Evolutionary conservation across 1,284 basidiomycete species (phyloP).

Genomic region (Singerocomus inundabilis): DNA sequence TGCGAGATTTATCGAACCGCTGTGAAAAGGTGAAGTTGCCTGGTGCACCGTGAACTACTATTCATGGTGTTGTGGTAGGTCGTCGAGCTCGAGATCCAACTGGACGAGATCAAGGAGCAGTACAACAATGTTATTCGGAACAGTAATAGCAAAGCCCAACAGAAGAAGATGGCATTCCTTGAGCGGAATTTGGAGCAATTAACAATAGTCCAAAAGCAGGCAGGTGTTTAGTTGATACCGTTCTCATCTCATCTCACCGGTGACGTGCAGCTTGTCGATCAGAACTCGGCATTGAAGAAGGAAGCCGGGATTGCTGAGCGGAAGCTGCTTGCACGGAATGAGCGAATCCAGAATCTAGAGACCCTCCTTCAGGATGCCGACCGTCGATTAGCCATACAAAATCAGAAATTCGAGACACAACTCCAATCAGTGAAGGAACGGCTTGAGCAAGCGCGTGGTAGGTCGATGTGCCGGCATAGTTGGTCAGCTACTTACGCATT

Average conservation of each 20-base stretch:
- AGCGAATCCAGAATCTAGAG: conserved; percentile 96
- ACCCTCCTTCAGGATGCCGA: conserved; percentile 91
- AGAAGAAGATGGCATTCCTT: conserved; percentile 99
- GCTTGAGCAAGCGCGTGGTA: conserved; percentile 89
- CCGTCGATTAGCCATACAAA: conserved; percentile 85
- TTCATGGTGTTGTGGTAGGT: conserved; percentile 55
- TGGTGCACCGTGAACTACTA: conserved; percentile 2
- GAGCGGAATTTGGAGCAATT: conserved; percentile 97
- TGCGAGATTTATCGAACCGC: conserved; percentile 98
- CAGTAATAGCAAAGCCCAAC: conserved; percentile 96
- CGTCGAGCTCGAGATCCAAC: conserved; percentile 97
- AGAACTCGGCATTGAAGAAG: conserved; percentile 97
- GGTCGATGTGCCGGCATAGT: conserved; percentile 15
- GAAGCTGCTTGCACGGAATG: conserved; percentile 93
- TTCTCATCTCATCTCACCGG: conserved; percentile 5
- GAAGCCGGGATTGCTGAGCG: conserved; percentile 97
- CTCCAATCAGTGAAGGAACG: conserved; percentile 89
- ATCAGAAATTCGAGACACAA: conserved; percentile 94
- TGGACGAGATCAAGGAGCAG: conserved; percentile 98
- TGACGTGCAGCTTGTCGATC: conserved; percentile 84
- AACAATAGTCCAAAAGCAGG: conserved; percentile 96
- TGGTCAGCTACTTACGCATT: conserved; percentile 14
- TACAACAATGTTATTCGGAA: conserved; percentile 98
- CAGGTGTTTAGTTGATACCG: conserved; percentile 30
- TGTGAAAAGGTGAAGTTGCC: conserved; percentile 86